Base-by-base conservation (phyloP, 2,329 filamentous ascomycete species). In the Xylaria sp. region DNA sequence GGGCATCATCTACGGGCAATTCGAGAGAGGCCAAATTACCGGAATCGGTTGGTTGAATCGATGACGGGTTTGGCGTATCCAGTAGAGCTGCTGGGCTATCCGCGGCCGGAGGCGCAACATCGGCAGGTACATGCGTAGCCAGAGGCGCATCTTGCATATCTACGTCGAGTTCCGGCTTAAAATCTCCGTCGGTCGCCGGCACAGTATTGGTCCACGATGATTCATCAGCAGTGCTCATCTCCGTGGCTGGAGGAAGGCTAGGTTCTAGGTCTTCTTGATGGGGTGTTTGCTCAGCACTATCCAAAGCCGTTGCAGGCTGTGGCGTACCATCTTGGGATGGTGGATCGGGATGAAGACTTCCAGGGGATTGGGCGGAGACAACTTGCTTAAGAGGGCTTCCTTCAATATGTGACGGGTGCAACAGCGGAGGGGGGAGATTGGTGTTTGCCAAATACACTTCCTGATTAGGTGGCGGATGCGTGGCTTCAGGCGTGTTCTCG, bases 351-450 rank as follows among this genome's bases (percentile, higher is more conserved):
- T 47, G 21, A 21, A 25, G 37, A 8, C 27, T 50, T 27, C 37
- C 35, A n/a, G 69, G 69, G 23, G 70, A 72, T 21, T 69, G 70
- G 5, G 66, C 70, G 12, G 60, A 71, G n/a, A 69, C 18, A 23
- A 72, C 70, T 29, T 71, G 62, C 48, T 72, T 72, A 5, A 72
- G 68, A 27, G 70, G 70, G 57, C 70, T 72, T 51, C 70, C 70
- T 59, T 70, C 69, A 48, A 69, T 21, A 63, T 71, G 69, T 18
- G 60, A 65, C 13, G 48, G 53, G 21, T 60, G 65, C 18, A n/a
- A 60, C 23, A 63, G 42, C 27, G 70, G 70, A 58, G 40, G 40
- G 1, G 69, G 50, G 23, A 72, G 65, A 9, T 54, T 58, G 1
- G 21, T 21, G 12, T 37, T 61, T 58, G 63, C 44, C 5, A 21